phyloP scores from a whole-genome alignment of 192 early-diverging fungal genomes.

The Gryganskiella cystojenkinii region DNA sequence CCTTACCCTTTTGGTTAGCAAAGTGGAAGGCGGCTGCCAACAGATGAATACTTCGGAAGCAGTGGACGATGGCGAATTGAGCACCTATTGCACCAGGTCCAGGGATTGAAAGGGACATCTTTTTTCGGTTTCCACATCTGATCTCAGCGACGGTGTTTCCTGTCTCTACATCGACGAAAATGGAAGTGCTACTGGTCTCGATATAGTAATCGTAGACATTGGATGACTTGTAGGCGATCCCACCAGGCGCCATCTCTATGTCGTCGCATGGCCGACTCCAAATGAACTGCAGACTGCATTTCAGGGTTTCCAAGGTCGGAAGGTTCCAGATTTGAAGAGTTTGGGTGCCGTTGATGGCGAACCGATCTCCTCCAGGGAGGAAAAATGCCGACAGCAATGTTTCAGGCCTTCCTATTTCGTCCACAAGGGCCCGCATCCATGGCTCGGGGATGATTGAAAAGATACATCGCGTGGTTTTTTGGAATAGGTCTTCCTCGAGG shows the following conservation, averaged over 20 bases:
- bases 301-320: conserved; percentile 26
- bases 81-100: conserved; percentile 35
- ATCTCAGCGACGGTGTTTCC: conserved; percentile 33
- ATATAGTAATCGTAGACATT: conserved; percentile 38
- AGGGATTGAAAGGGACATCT: conserved; percentile 19
- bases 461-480: conserved; percentile 3
- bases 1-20: conserved; percentile 16
- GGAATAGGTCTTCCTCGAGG: conserved; percentile 11
- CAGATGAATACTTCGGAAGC: conserved; percentile 43
- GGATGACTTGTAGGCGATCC: conserved; percentile 4
- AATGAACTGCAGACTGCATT: conserved; percentile 39
- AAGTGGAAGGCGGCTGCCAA: conserved; percentile 30
- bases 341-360: conserved; percentile 29
- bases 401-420: conserved; percentile 25
- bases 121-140: conserved; percentile 30
- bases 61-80: conserved; percentile 27
- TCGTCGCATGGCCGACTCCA: conserved; percentile 46
- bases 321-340: conserved; percentile 49
- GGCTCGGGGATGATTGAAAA: conserved; percentile 49
- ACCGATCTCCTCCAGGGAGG: conserved; percentile 24
- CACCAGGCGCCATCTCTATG: conserved; percentile 3
- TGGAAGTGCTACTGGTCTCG: conserved; percentile 6
- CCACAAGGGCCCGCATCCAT: conserved; percentile 42
- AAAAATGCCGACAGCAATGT: conserved; percentile 27
- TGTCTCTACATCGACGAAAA: conserved; percentile 14